Base-by-base conservation (phyloP, 768 basidiomycete genomes). In the Mycena haematopus region DNA sequence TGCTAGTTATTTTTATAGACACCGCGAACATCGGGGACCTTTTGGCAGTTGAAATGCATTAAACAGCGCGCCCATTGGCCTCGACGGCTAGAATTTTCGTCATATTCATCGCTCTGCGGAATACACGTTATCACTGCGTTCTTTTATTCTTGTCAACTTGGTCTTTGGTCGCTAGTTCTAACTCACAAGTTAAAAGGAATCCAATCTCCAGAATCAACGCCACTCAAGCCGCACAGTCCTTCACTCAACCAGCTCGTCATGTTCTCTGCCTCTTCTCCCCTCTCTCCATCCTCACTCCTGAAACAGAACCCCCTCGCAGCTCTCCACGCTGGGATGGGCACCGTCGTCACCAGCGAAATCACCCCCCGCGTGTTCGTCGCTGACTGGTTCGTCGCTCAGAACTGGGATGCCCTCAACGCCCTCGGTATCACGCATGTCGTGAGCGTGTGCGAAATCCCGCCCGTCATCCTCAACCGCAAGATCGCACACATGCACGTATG, bases 381-480 rank as follows among this genome's bases (percentile, higher is more conserved):
- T 0, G 81, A 81, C 60, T 74, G 77, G 57, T 68, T 73, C 52
- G 77, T 79, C 1, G 83, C 81, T 3, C 69, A 70, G 22, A 70
- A 75, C 54, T 70, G 68, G 54, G 73, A 70, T 8, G 75, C 73
- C 40, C 62, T 84, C 9, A 60, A 69, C 17, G 72, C 70, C 11
- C 74, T 84, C 6, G 82, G 84, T 9, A 72, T 85, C 63, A 86
- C 84, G 3, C 84, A 86, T 65, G 68, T 85, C 67, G 75, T 85
- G n/a, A 82, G 80, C 40, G 79, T 79, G 33, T 56, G 83, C 40
- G 81, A 83, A 60, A 72, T 63, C 3, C 51, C 62, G 44, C 73
- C 5, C 42, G 36, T 36, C 36, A 63, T 50, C 46, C 69, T 40
- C 60, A 79, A 61, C 71, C 71, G 52, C 76, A 57, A 50, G 19